Base-by-base conservation (phyloP, 2,329 filamentous ascomycete species). In the Geosmithia flava region DNA sequence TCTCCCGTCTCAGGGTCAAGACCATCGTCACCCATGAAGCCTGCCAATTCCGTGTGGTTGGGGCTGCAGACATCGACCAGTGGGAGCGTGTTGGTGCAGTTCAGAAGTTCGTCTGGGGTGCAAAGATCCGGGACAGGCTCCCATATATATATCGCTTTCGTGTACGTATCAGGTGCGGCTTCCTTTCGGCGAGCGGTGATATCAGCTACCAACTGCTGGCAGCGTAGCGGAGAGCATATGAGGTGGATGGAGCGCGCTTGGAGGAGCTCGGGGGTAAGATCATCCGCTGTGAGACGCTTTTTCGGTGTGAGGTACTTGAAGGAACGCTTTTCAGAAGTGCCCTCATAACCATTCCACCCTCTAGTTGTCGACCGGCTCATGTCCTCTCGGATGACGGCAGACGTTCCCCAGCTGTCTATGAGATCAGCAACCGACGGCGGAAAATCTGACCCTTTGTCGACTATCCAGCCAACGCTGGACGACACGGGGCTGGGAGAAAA, bases 121-220 rank as follows among this genome's bases (percentile, higher is more conserved):
- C 90, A 96, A 1, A 87, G 74, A 63, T 96, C 88, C 1, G 93
- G 93, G 1, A 96, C 86, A 1, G 93, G 93, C 62, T 98, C 93
- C 91, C 91, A 98, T 47, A 97, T 79, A 61, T 96, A 87, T 7
- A 89, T 65, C 1, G 90, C 86, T 45, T 76, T 75, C 1, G 69
- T 57, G 54, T 70, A 71, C 11, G 57, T 51, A 44, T 64, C 60
- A 1, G 63, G 52, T 15, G 55, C 51, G 20, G 67, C 52, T 8
- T 65, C 65, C 56, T 72, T 74, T 8, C 78, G 69, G 29, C 80
- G 74, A 3, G 71, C 67, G 5, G 81, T 69, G 50, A 97, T 85
- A n/a, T 81, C 77, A 1, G 76, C 65, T 20, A 93, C 81, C 20
- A 95, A 75, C 48, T 85, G 77, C 45, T 87, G 81, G 62, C 88